Conservation (phyloP, 2,329 filamentous ascomycete species). For the Dothiorella sarmentorum region DNA sequence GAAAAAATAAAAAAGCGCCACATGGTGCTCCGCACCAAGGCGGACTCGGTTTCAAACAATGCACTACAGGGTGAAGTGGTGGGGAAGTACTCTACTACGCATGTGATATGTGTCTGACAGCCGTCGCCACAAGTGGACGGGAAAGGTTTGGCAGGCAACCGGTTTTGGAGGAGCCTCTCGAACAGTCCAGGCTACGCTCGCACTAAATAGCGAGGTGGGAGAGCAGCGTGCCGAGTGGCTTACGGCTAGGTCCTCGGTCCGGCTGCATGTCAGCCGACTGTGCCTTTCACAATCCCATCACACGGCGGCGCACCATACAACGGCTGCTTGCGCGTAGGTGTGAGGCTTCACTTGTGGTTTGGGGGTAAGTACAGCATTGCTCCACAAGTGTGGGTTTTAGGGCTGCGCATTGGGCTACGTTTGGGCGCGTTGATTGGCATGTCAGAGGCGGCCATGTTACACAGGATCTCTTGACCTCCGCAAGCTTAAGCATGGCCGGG, state of each 20-base stretch:
- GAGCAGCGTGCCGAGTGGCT: not conserved
- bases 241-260: not conserved
- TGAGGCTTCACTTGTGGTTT: not conserved
- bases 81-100: constrained; percentile 11
- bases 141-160: not conserved
- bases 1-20: not conserved
- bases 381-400: not conserved
- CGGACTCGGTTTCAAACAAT: not conserved
- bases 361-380: not conserved
- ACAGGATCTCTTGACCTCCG: not conserved
- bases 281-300: constrained; percentile 14
- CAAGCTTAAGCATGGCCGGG: no score
- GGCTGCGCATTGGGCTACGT: not conserved
- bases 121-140: not conserved
- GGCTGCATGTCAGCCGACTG: constrained; percentile 12
- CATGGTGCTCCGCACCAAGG: not conserved
- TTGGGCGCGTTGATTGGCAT: not conserved
- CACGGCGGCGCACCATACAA: not conserved
- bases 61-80: constrained; percentile 1
- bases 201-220: not conserved
- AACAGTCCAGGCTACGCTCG: constrained; percentile 7
- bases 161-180: not conserved
- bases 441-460: not conserved
- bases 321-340: not conserved
- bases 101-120: constrained; percentile 11